Conservation (phyloP, 768 basidiomycete species). For the Trametes villosa region DNA sequence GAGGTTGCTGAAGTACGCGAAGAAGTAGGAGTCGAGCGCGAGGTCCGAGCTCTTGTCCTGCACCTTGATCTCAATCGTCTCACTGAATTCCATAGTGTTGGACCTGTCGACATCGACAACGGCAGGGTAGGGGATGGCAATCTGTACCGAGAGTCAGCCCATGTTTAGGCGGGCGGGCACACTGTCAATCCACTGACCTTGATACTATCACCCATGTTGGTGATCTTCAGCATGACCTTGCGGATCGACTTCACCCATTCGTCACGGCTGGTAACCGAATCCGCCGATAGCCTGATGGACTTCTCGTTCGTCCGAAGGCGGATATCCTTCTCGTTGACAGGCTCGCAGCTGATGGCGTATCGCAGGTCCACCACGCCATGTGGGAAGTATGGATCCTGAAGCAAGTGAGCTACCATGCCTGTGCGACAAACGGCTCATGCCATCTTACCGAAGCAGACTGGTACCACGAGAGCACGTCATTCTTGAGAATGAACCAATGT, state of each 20-base stretch:
- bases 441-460: slow-evolving; percentile 82
- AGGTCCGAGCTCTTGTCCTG: slow-evolving; percentile 80
- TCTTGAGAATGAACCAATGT: slow-evolving; percentile 97
- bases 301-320: slow-evolving; percentile 85
- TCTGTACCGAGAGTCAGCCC: slow-evolving; percentile 44
- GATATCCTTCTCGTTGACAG: slow-evolving; percentile 76
- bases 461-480: slow-evolving; percentile 96
- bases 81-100: slow-evolving; percentile 91
- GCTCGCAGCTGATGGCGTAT: slow-evolving; percentile 89
- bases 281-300: slow-evolving; percentile 69
- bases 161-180: too few relatives aligned
- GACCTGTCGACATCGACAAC: slow-evolving; percentile 90
- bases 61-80: slow-evolving; percentile 94
- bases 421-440: background rate
- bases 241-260: slow-evolving; percentile 97
- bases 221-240: slow-evolving; percentile 93
- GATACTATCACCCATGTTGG: slow-evolving; percentile 95
- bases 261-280: slow-evolving; percentile 81
- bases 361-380: slow-evolving; percentile 95
- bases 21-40: slow-evolving; percentile 87
- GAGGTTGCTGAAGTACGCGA: slow-evolving; percentile 91
- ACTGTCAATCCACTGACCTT: slow-evolving; percentile 57
- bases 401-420: background rate
- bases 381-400: slow-evolving; percentile 95
- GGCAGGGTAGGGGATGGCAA: slow-evolving; percentile 91